Evolutionary conservation across 2,329 filamentous ascomycete genomes (phyloP), one percentile per base, ranked within the genome.

Genomic region (Reticulascus tulasneorum): DNA sequence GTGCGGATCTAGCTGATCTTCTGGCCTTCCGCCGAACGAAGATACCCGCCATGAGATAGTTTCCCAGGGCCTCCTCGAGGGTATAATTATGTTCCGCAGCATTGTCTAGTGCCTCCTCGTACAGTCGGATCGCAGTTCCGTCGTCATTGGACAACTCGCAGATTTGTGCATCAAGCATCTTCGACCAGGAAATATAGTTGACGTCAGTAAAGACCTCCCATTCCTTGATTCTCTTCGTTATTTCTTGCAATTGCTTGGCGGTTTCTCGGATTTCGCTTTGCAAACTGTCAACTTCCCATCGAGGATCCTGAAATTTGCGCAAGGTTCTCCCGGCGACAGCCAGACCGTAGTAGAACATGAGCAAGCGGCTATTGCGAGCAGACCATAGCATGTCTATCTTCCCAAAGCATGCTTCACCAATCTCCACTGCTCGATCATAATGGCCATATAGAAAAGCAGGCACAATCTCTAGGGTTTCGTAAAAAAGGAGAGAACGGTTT

Each of bases 41-140:
- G 52, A 79, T 82, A 9, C 82, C 82, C 2, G 79, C 84, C 64
- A 89, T 83, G 20, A 89, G 66, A 52, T 86, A 85, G 51, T 84
- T 83, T 12, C 79, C 77, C 2, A 88, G 66, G 0, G 82, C 85
- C 55, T 89, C 83, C 42, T 90, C 85, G 32, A 88, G 74, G 3
- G 73, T 52, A 44, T 85, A 83, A 27, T 71, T 70, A 47, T 86
- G 72, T 37, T 84, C 70, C 15, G 84, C 71, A 10, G 82, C 77
- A 50, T 89, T 84, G 48, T 90, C 84, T 38, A 89, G 61, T 7
- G 81, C 78, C 43, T 77, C 69, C 53, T 91, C 86, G 50, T 87
- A 90, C 28, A 73, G 64, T 17, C 64, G 64, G 22, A 89, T 67
- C 7, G 82, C 79, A 3, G 59, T 52, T 4, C 75, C 79, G 41